Percentiles rank a stretch among this genome's conserved stretches.
Evolutionary conservation across 179 eudicot genomes (phyloP).

Genomic region (Spergularia azorica): DNA sequence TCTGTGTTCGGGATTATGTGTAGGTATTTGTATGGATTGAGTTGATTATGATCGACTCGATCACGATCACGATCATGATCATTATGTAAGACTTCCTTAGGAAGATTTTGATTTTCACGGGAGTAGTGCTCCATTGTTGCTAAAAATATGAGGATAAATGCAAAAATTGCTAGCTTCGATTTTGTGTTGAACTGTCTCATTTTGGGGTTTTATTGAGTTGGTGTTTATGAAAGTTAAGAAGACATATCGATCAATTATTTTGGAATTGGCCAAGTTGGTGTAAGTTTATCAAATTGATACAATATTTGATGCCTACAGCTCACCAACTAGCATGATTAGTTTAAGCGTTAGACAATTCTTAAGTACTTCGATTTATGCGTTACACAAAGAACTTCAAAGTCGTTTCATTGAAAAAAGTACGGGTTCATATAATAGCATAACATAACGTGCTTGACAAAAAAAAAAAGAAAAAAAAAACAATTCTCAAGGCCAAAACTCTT

Average conservation of each 20-base stretch:
- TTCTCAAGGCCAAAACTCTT: background rate
- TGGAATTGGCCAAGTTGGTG: background rate
- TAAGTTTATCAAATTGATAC: background rate
- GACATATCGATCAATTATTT: background rate
- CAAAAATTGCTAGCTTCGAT: slow-evolving; percentile 1
- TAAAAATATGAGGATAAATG: slow-evolving; percentile 9
- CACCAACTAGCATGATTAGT: no score
- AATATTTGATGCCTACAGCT: no score
- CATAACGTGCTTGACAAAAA: no score
- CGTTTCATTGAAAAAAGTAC: background rate
- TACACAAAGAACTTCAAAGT: no score
- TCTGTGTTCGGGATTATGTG: slow-evolving; percentile 32
- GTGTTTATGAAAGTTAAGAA: background rate
- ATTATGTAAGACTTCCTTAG: background rate
- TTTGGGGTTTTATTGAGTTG: background rate
- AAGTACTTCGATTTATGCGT: background rate
- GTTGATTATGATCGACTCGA: background rate
- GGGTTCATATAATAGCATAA: no score
- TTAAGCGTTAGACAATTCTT: no score
- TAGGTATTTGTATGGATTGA: background rate
- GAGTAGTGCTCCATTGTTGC: slow-evolving; percentile 1
- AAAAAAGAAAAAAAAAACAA: no score
- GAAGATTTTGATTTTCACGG: background rate
- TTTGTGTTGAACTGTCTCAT: slow-evolving; percentile 15
- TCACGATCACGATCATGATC: background rate